Base-by-base conservation (phyloP, 2,329 filamentous ascomycete genomes). In the Magnaporthiopsis poae region DNA sequence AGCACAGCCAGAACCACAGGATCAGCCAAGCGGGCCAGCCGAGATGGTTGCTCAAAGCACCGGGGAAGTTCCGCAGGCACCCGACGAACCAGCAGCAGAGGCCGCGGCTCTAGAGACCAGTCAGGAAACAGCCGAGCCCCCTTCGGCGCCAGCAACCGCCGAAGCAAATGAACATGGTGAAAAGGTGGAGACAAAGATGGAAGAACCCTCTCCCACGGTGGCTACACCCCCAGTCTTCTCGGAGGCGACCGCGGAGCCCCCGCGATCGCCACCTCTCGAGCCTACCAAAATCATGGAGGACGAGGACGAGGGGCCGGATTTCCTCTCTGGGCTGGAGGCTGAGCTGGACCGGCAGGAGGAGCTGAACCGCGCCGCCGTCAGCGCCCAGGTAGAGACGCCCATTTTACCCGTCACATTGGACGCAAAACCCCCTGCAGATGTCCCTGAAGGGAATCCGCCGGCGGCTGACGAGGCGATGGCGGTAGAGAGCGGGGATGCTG, bases 281-380 rank as follows among this genome's bases (percentile, higher is more conserved):
- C 64, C 64, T 36, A 52, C 64, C 11, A 65, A 52, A 13, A 27
- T 61, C 12, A 15, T 46, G 1, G 64, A 65, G 35, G 64, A 65
- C 25, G 64, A 61, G 3, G 60, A 61, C 3, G 64, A 65, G 2
- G 64, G 36, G 13, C 64, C 64, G 5, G 64, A 65, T n/a, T 33
- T 65, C 35, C 60, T 65, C 27, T 61, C 56, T 8, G 64, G 64
- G 36, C 64, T 65, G 7, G 64, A 65, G 60, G 64, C 64, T 8
- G 59, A 65, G 60, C 36, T 65, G 35, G 29, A 65, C 25, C 59
- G 59, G 5, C 64, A 65, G 36, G 64, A 65, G 35, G 60, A 65
- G 60, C 36, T 46, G 18, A 65, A 62, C 60, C 35, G 60, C 15
- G 63, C 52, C 46, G 63, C 46, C 12, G 29, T 35, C 15, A 64